These are phyloP conservation scores for Colletotrichum tofieldiae DNA, from an alignment of 2,329 filamentous ascomycete genomes.

Conservation along the genomic window DNA sequence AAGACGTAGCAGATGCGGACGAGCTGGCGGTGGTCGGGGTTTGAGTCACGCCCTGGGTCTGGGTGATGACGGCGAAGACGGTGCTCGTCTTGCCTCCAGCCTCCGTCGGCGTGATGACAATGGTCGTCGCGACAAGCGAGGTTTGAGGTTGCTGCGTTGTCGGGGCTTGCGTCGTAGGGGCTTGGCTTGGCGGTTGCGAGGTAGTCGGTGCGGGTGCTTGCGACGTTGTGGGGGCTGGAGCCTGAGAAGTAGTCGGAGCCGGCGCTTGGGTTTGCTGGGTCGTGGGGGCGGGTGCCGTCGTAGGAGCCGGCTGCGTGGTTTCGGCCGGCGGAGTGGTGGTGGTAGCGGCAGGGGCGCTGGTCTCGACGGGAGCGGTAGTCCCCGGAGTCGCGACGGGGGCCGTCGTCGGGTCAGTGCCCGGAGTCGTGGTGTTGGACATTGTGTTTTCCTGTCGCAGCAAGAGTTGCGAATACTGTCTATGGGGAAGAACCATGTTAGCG, in stretches of 20 bases:
- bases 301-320: slow-evolving; percentile 38
- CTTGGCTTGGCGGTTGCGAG: slow-evolving; percentile 16
- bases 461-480: slow-evolving; percentile 47
- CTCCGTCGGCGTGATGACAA: slow-evolving; percentile 33
- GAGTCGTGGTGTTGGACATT: slow-evolving; percentile 47
- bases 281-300: slow-evolving; percentile 33
- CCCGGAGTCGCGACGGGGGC: slow-evolving; percentile 31
- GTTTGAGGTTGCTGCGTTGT: slow-evolving; percentile 10
- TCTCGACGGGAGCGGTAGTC: slow-evolving; percentile 16
- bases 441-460: slow-evolving; percentile 48
- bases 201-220: slow-evolving; percentile 32
- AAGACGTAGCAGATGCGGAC: slow-evolving; percentile 50
- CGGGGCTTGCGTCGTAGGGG: slow-evolving; percentile 15
- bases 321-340: slow-evolving; percentile 36
- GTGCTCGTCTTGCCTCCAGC: slow-evolving; percentile 45
- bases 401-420: slow-evolving; percentile 39
- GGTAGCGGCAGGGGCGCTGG: slow-evolving; percentile 19
- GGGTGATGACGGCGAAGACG: slow-evolving; percentile 47
- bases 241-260: slow-evolving; percentile 41
- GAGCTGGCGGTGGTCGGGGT: slow-evolving; percentile 41
- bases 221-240: slow-evolving; percentile 35
- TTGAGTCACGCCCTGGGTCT: slow-evolving; percentile 23
- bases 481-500: slow-evolving; percentile 49
- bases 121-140: slow-evolving; percentile 16
- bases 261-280: slow-evolving; percentile 41